phyloP scores from a whole-genome alignment of 176 grass and related monocot genomes.

The Phoenix roebelenii region DNA sequence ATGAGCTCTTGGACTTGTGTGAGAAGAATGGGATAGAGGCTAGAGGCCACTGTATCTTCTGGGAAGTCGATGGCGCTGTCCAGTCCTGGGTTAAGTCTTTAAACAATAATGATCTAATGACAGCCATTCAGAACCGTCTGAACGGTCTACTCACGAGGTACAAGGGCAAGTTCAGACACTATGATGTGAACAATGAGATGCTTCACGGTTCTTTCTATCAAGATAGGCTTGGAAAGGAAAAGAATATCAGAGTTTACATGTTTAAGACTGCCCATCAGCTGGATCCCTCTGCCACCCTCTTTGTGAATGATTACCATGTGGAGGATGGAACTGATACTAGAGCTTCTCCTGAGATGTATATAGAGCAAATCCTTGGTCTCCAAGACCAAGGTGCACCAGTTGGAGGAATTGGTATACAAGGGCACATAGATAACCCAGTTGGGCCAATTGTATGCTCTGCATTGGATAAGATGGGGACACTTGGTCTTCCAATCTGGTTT shows the following conservation, averaged over 20 bases:
- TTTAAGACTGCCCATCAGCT: slow-evolving; percentile 52
- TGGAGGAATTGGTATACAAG: slow-evolving; percentile 53
- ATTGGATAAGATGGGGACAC: slow-evolving; percentile 43
- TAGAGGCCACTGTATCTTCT: slow-evolving; percentile 91
- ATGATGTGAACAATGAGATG: slow-evolving; percentile 95
- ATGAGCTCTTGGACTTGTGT: slow-evolving; percentile 76
- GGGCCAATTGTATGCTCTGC: slow-evolving; percentile 37
- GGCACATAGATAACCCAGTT: slow-evolving; percentile 50
- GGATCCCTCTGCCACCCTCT: slow-evolving; percentile 57
- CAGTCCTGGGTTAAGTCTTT: slow-evolving; percentile 65
- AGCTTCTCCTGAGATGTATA: slow-evolving; percentile 56
- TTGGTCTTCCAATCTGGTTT: slow-evolving; percentile 85
- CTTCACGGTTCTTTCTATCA: slow-evolving; percentile 85
- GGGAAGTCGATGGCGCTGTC: slow-evolving; percentile 54
- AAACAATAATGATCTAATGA: slow-evolving; percentile 35
- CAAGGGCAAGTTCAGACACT: slow-evolving; percentile 76
- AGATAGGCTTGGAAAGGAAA: slow-evolving; percentile 63
- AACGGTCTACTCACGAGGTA: slow-evolving; percentile 53
- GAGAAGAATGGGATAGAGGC: slow-evolving; percentile 48
- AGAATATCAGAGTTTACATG: slow-evolving; percentile 42
- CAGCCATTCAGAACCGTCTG: slow-evolving; percentile 43
- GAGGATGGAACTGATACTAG: slow-evolving; percentile 46
- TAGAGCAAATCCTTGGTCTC: slow-evolving; percentile 54
- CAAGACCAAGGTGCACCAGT: slow-evolving; percentile 72
- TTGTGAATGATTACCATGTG: slow-evolving; percentile 93